Base-by-base conservation (phyloP, 148 eudicot species). In the Diospyros kaki region DNA sequence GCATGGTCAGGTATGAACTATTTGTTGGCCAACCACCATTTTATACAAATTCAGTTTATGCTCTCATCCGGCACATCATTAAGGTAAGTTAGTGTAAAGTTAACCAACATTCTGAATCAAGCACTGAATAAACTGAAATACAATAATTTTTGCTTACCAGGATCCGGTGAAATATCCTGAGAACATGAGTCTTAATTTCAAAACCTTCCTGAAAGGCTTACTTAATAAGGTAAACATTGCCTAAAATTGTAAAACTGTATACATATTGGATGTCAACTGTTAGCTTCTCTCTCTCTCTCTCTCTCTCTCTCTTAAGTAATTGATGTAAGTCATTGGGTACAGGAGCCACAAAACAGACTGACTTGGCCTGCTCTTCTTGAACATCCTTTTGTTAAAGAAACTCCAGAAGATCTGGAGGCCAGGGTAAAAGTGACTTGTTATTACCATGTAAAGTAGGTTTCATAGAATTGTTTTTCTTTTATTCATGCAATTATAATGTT, bases 21-120 rank as follows among this genome's bases (percentile, higher is more conserved):
- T 96, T 89, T 87, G 98, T 93, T 72, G 99, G 99, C 60, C 97
- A 93, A 68, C 99, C 99, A 81, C 99, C 99, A 66, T 96, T 96
- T 64, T 96, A 96, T 79, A 96, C 99, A 43, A 96, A 93, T 78
- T 91, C 99, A 63, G 95, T 96, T 11, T 96, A 89, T 87, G 91
- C 92, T 75, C 98, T 96, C 61, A 89, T 96, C 75, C 82, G 94
- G 48, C 99, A 93, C 79, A 96, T 96, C 73, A 84, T 93, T 75
- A 96, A 91, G 99, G 99, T 96, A 84, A 62, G 14, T 68, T 60
- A 54, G 74, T 69, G 43, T 7, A 18, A 17, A 65, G 53, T 63
- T 83, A 51, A 15, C 68, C 14, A 58, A 52, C 28, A 45, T 56
- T 56, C 5, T 78, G 52, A 39, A 52, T 10, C 3, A 52, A 68